Base-by-base conservation (phyloP, 352 stramenopile genomes). In the Phytopythium oedochilum region DNA sequence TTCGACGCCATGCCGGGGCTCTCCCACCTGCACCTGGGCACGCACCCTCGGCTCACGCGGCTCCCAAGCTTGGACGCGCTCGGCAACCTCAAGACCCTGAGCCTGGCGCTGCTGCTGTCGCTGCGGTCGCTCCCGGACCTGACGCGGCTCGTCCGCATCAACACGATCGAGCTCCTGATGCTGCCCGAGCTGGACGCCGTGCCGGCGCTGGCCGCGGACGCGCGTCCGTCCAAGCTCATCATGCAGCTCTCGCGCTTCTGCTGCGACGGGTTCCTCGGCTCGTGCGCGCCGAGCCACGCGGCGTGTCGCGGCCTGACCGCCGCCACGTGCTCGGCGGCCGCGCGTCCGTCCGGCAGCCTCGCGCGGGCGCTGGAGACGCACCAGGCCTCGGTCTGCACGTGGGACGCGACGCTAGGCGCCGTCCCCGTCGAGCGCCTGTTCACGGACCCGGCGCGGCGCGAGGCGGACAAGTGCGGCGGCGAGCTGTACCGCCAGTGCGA, bases 1-100 rank as follows among this genome's bases (percentile, higher is more conserved):
- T 75, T 77, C 46, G 32, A 46, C 10, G 9, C 11, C 29, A 75
- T 69, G 60, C 17, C 55, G 18, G 55, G 53, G 11, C 59, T 80
- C 15, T 63, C 58, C 0, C 59, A 54, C 31, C 35, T 80, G 12
- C 56, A 73, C 22, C 40, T 76, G 4, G 63, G 59, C 2, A 9
- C 54, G 0, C 68, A 76, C 23, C 43, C 53, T 14, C 28, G 25
- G 0, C 18, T 75, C 11, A 2, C 8, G 0, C 23, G 45, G 4
- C 39, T 79, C 5, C 57, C 66, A 1, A 22, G 23, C 12, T 62
- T 75, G 20, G 46, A 48, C 6, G 55, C 55, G 2, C 54, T 63
- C 0, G 48, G 12, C 3, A 59, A 59, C 17, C 50, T 79, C 1
- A 59, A 71, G n/a, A 59, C 35, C 2, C 49, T 79, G 0, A 63